These are phyloP conservation scores for Cyclocybe aegerita DNA, from an alignment of 768 basidiomycete species.

Conservation along the genomic window DNA sequence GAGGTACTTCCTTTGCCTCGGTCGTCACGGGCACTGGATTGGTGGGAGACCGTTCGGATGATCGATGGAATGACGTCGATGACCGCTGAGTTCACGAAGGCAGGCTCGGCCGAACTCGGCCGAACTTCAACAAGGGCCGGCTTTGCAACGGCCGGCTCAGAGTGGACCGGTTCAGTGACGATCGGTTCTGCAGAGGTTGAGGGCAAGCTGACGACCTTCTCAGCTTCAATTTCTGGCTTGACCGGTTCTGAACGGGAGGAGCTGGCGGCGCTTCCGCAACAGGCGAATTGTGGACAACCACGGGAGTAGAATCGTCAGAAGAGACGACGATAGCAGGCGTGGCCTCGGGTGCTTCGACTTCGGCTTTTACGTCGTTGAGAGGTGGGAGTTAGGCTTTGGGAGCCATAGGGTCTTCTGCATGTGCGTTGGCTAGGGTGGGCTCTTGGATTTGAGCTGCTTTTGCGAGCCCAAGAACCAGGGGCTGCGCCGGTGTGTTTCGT, in stretches of 20 bases:
- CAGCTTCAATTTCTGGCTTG: too few species aligned
- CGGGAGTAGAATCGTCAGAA: slow-evolving; percentile 10
- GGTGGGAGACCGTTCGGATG: neutral
- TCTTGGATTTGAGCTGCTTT: too few species aligned
- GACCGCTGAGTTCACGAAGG: neutral
- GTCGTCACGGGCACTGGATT: neutral
- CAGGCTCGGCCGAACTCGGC: neutral
- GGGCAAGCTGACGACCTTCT: too few species aligned
- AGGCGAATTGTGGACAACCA: slow-evolving; percentile 8
- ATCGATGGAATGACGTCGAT: neutral
- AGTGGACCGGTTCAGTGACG: too few species aligned
- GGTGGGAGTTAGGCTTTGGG: slow-evolving; percentile 23
- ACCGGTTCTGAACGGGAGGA: neutral
- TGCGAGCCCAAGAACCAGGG: too few species aligned
- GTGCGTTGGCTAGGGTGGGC: too few species aligned
- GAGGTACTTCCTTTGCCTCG: neutral
- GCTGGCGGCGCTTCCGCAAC: neutral
- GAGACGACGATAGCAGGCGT: slow-evolving; percentile 16
- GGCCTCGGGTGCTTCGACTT: slow-evolving; percentile 1
- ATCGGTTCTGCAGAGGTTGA: too few species aligned
- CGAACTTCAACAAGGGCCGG: neutral
- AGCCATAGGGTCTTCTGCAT: too few species aligned
- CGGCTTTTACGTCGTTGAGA: neutral
- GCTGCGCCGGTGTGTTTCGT: too few species aligned
- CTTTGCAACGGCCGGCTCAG: too few species aligned